These are phyloP conservation scores for Colletotrichum endophyticum DNA, from an alignment of 2,329 filamentous ascomycete genomes.

Conservation along the genomic window DNA sequence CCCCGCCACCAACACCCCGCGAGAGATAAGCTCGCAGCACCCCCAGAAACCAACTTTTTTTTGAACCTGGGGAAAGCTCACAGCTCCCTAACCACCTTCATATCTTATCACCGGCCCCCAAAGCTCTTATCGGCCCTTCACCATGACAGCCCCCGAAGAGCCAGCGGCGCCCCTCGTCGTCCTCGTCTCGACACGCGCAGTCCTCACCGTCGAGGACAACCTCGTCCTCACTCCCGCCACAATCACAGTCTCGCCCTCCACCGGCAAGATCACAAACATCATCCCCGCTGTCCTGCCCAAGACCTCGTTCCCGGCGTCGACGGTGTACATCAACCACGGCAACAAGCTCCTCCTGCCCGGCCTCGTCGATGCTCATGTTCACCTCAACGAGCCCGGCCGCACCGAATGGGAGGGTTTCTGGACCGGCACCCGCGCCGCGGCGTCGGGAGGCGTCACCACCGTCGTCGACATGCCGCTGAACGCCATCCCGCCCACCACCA, in stretches of 20 bases:
- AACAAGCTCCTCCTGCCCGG: constrained; percentile 87
- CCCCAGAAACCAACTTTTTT: neutral
- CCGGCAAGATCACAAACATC: constrained; percentile 85
- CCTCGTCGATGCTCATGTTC: constrained; percentile 94
- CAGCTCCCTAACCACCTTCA: neutral
- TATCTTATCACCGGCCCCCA: neutral
- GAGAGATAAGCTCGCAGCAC: constrained; percentile 4
- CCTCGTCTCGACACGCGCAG: constrained; percentile 81
- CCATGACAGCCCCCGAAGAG: constrained; percentile 35
- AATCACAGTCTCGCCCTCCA: constrained; percentile 75
- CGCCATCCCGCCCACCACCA: constrained; percentile 95
- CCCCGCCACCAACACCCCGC: constrained; percentile 1
- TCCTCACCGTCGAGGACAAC: constrained; percentile 72
- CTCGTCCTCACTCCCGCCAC: constrained; percentile 79
- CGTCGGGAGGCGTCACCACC: constrained; percentile 94
- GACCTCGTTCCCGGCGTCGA: constrained; percentile 74
- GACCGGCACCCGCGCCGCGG: constrained; percentile 91
- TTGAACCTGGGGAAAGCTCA: neutral
- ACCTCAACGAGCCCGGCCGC: constrained; percentile 94
- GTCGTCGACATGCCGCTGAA: constrained; percentile 98
- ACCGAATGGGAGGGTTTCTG: constrained; percentile 99
- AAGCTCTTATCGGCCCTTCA: constrained; percentile 6
- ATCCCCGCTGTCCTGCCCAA: constrained; percentile 75
- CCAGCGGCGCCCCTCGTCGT: constrained; percentile 63
- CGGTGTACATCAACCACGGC: constrained; percentile 82